A percentile compares a stretch with the other conserved stretches of the same genome.
Conservation (phyloP, 345 rosid species). For the Ceriops tagal region DNA sequence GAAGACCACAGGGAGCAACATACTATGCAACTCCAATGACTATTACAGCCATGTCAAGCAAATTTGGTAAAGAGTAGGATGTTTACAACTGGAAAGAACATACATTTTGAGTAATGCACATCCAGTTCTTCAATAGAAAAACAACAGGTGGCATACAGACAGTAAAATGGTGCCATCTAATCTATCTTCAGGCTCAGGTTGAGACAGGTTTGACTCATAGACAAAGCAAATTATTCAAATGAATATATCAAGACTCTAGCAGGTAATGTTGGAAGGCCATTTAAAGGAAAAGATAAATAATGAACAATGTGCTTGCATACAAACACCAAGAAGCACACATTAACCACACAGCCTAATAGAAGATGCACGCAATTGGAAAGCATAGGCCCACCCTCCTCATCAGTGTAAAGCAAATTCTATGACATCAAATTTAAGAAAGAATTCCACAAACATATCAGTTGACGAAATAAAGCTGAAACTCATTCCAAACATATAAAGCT, state of each 20-base stretch:
- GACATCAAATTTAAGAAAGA: neutral
- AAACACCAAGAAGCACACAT: neutral
- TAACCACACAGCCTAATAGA: neutral
- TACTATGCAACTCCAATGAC: neutral
- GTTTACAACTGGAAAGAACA: neutral
- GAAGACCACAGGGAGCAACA: neutral
- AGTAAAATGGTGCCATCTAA: neutral
- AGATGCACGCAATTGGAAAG: slow-evolving; percentile 1
- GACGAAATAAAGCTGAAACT: neutral
- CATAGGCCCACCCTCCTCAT: neutral
- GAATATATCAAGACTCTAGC: too few species aligned
- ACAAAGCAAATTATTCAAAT: too few species aligned
- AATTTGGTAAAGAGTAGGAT: neutral
- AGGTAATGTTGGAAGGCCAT: too few species aligned
- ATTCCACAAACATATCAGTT: neutral
- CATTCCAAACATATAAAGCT: neutral
- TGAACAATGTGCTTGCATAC: neutral
- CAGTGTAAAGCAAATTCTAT: neutral
- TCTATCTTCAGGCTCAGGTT: neutral
- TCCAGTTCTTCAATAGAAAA: neutral
- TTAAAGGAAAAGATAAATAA: too few species aligned
- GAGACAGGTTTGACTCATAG: neutral
- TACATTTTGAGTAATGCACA: neutral
- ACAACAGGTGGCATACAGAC: neutral
- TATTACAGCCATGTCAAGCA: slow-evolving; percentile 3